Percentiles rank a stretch among this genome's conserved stretches.
Conservation (phyloP, 768 basidiomycete genomes). For the Mycena galericulata region DNA sequence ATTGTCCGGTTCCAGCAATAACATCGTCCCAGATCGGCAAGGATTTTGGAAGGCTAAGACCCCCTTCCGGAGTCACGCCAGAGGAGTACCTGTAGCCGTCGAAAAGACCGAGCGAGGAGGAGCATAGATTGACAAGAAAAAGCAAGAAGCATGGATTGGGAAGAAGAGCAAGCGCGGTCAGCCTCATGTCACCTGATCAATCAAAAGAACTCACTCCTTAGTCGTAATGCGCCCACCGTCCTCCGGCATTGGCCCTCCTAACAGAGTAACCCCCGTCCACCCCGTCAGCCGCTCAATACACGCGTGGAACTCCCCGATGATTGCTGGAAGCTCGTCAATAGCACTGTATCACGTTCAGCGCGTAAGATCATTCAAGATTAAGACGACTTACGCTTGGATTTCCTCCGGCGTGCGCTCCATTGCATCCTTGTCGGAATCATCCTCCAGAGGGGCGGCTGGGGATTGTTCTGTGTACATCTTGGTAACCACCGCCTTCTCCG, state of each 20-base stretch:
- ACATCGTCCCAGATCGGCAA: background rate
- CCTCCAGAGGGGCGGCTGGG: background rate
- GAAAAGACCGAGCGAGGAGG: no score
- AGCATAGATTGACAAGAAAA: no score
- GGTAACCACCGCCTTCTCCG: background rate
- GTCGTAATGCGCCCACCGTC: background rate
- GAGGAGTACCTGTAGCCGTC: background rate
- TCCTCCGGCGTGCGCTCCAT: background rate
- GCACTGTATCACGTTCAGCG: background rate
- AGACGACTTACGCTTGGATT: slow-evolving; percentile 3
- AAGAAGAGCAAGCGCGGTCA: no score
- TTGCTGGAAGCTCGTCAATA: background rate
- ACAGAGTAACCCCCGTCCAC: background rate
- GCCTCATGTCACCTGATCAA: background rate
- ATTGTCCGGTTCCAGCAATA: background rate
- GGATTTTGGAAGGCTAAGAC: background rate
- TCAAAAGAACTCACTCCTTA: slow-evolving; percentile 2
- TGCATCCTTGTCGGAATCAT: background rate
- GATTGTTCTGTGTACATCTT: background rate
- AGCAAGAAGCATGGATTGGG: no score
- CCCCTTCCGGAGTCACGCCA: background rate
- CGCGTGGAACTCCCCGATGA: slow-evolving; percentile 4
- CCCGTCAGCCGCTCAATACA: background rate
- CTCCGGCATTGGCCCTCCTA: slow-evolving; percentile 12
- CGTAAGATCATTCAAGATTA: no score